Evolutionary conservation across 108 stramenopile genomes (phyloP).

Genomic region (Cyclotella baltica): DNA sequence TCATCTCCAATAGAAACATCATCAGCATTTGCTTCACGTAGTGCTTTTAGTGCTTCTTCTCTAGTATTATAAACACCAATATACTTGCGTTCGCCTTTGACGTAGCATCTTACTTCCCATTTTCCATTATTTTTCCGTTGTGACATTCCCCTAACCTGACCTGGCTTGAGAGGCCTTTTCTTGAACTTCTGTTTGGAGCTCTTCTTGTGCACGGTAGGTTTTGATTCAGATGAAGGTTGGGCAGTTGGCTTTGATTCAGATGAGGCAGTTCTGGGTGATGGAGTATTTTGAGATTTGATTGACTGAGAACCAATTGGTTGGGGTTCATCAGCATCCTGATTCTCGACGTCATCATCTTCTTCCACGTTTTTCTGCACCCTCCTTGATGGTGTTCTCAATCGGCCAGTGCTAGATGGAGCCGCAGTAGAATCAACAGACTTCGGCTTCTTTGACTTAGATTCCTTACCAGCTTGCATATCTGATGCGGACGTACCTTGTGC

Average conservation of each 20-base stretch:
- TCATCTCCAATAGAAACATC: background rate
- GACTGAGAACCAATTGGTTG: background rate
- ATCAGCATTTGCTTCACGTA: background rate
- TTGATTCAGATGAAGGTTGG: background rate
- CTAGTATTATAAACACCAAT: background rate
- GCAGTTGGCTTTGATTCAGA: background rate
- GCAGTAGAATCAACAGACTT: background rate
- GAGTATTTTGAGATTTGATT: background rate
- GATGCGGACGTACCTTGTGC: background rate
- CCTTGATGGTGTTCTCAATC: background rate
- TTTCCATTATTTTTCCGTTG: constrained; percentile 2
- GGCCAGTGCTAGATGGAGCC: no score
- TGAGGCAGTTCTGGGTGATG: background rate
- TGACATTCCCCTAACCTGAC: background rate
- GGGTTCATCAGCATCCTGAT: background rate
- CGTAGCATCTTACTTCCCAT: background rate
- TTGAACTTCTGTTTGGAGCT: background rate
- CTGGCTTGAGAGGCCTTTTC: background rate
- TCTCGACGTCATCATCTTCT: background rate
- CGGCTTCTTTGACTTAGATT: background rate
- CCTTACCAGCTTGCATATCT: background rate
- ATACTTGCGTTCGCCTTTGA: background rate
- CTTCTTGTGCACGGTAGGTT: background rate
- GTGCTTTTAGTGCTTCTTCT: constrained; percentile 2
- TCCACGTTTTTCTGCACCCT: background rate